phyloP scores from a whole-genome alignment of 345 rosid genomes.

The Jatropha curcas region DNA sequence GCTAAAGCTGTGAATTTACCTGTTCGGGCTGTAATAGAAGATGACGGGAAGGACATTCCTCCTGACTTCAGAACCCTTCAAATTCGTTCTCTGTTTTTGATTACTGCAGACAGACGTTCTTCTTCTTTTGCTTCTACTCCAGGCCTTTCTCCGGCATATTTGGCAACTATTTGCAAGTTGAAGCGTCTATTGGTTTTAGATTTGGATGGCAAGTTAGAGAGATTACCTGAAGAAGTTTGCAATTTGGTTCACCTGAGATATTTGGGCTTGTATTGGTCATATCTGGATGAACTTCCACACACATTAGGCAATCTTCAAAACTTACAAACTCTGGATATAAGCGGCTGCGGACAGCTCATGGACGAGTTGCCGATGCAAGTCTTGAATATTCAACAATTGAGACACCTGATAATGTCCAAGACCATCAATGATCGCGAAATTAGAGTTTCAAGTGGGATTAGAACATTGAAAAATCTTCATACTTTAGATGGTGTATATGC shows the following conservation, averaged over 20 bases:
- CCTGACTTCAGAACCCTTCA: background rate
- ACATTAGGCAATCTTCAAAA: constrained; percentile 8
- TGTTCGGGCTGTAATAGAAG: background rate
- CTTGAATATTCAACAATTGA: constrained; percentile 10
- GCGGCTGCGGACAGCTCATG: background rate
- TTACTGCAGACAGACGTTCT: background rate
- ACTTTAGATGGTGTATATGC: constrained; percentile 15
- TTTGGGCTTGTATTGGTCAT: background rate
- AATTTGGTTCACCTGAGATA: constrained; percentile 17
- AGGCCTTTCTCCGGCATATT: background rate
- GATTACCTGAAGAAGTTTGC: constrained; percentile 8
- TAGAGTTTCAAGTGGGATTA: constrained; percentile 2
- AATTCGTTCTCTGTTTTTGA: background rate
- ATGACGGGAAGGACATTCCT: background rate
- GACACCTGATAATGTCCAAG: constrained; percentile 13
- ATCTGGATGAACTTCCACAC: constrained; percentile 6
- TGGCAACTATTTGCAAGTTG: constrained; percentile 5
- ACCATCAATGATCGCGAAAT: background rate
- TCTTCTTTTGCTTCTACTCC: background rate
- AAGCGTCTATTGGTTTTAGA: constrained; percentile 7
- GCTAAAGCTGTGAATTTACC: background rate
- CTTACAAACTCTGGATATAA: constrained; percentile 8
- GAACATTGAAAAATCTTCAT: background rate
- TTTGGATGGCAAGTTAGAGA: background rate
- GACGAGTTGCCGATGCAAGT: background rate